A percentile compares a stretch with the other conserved stretches of the same genome.
Evolutionary conservation across 257 asterid species (phyloP).

Genomic region (Jacaranda copaia): DNA sequence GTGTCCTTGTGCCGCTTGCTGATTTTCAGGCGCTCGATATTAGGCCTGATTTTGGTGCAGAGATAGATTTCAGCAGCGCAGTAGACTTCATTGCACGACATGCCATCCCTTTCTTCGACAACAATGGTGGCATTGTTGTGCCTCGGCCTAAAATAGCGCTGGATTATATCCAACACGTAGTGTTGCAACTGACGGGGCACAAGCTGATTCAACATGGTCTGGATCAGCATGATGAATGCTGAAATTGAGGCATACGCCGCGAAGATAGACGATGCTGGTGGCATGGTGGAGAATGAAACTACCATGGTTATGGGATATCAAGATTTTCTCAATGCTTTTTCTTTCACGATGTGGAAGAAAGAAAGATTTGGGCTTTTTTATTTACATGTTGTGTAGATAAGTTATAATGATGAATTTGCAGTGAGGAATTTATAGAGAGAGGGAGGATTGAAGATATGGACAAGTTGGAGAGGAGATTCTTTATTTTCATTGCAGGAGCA

Average conservation of each 20-base stretch:
- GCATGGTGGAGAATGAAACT: constrained; percentile 46
- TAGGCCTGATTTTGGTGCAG: constrained; percentile 50
- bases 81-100: constrained; percentile 60
- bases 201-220: constrained; percentile 63
- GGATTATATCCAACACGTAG: constrained; percentile 41
- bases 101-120: constrained; percentile 69
- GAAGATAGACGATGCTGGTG: constrained; percentile 64
- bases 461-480: not conserved
- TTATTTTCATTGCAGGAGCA: not conserved
- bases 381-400: not conserved
- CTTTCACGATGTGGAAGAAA: not conserved
- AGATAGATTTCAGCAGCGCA: constrained; percentile 66
- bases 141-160: constrained; percentile 40
- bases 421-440: not conserved
- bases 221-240: constrained; percentile 58
- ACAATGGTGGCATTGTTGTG: constrained; percentile 41
- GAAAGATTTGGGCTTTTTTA: not conserved
- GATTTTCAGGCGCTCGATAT: constrained; percentile 59
- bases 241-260: constrained; percentile 68
- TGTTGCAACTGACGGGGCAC: constrained; percentile 58
- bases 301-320: constrained; percentile 34
- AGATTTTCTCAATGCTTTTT: not conserved
- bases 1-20: constrained; percentile 58
- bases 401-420: not conserved
- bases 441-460: not conserved